Conservation (phyloP, 495 filamentous ascomycete species). For the Neohortaea acidophila region DNA sequence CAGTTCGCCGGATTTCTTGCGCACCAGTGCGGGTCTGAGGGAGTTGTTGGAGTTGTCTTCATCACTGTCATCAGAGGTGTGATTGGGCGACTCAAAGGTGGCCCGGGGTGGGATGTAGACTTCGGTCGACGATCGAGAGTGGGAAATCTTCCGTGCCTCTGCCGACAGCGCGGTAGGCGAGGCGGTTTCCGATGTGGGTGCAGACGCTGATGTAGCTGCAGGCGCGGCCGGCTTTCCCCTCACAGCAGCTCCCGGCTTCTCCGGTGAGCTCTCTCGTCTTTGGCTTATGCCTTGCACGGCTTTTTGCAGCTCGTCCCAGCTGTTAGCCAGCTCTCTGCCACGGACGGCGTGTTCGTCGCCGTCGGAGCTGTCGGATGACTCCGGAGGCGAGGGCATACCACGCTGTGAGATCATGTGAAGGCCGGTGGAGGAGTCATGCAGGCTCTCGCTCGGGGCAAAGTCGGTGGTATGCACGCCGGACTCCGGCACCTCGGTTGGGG, state of each 20-base stretch:
- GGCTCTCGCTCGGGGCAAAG: conserved; percentile 25
- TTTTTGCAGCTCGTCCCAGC: conserved; percentile 62
- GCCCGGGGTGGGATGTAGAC: conserved; percentile 29
- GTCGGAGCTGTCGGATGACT: conserved; percentile 64
- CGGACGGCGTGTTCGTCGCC: conserved; percentile 50
- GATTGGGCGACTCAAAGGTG: conserved; percentile 17
- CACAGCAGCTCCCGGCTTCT: conserved; percentile 1
- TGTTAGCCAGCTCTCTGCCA: conserved; percentile 40
- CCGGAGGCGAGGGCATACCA: conserved; percentile 74
- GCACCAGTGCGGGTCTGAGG: conserved; percentile 68
- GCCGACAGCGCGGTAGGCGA: conserved; percentile 32
- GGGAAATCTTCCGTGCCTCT: conserved; percentile 53
- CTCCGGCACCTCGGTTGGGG: conserved; percentile 27
- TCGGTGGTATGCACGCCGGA: conserved; percentile 18
- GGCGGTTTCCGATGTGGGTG: conserved; percentile 5
- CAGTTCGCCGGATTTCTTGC: conserved; percentile 96
- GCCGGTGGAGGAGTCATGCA: conserved; percentile 70
- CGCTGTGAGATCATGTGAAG: too few species aligned
- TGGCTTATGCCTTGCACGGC: conserved; percentile 69
- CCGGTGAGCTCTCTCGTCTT: conserved; percentile 46
- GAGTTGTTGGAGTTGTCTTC: conserved; percentile 46
- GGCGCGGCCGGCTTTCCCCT: not conserved
- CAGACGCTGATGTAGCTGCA: too few species aligned
- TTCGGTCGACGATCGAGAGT: conserved; percentile 77
- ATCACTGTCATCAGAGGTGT: conserved; percentile 30